Evolutionary conservation across 305 asterid species (phyloP), one percentile per base, ranked within the genome.

Genomic region (Fraxinus sp.): DNA sequence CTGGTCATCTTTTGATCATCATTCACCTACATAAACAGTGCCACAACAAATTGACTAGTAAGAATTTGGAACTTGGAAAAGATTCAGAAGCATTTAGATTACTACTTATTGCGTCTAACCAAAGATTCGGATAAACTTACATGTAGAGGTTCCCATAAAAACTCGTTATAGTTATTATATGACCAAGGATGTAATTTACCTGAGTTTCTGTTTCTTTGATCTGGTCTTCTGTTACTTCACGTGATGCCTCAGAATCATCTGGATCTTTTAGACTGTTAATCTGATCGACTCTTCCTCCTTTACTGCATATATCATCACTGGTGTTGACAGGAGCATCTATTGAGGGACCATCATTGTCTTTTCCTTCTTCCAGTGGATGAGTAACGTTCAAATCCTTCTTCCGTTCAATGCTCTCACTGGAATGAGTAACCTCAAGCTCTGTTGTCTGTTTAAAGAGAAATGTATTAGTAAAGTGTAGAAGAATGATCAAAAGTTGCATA

Each of bases 191-290:
- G 16, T 84, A 78, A 80, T 59, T 80, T 84, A 71, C 79, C 74
- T 80, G 79, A 77, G 52, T 80, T 73, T 85, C 81, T 82, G 39
- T 64, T 78, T 68, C 85, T 59, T 59, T 78, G 82, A 39, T 82
- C 24, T 26, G 82, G 36, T 43, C 76, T 81, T 76, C 78, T 81
- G 46, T 70, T 73, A 33, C 82, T 76, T 52, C 82, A 77, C 52
- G 52, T 81, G 80, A 55, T 85, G 80, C 75, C 43, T 49, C 75
- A 20, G 78, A 77, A 18, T 59, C 79, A 68, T 79, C 77, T 75
- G 66, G 79, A 57, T 64, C 79, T 43, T 76, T 35, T 33, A 68
- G 74, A 49, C 5, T 64, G 46, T 78, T 20, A 11, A 57, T 64
- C 3, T 18, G 75, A 62, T 79, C 75, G 66, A 18, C 3, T 5